These are phyloP conservation scores for Posidonia oceanica DNA, from an alignment of 116 monocot genomes.

Conservation along the genomic window DNA sequence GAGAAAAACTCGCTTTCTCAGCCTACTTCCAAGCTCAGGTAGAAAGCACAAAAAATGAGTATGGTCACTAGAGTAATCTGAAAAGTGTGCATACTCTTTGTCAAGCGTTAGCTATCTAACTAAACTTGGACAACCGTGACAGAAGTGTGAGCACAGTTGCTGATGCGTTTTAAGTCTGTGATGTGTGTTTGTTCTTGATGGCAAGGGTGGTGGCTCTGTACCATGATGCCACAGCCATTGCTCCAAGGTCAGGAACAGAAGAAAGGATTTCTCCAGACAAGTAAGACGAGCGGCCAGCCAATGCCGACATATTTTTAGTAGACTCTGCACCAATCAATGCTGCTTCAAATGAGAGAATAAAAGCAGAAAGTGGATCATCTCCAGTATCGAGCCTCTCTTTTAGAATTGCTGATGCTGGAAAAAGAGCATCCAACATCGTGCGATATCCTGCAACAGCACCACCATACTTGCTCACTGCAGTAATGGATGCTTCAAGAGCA, in stretches of 20 bases:
- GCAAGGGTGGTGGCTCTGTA: slow-evolving; percentile 75
- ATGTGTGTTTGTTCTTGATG: slow-evolving; percentile 21
- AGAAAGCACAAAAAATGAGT: slow-evolving; percentile 10
- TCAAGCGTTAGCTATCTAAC: background rate
- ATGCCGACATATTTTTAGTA: slow-evolving; percentile 70
- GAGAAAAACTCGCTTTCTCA: slow-evolving; percentile 19
- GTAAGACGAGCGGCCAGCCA: slow-evolving; percentile 85
- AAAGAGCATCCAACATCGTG: slow-evolving; percentile 96
- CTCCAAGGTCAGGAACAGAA: slow-evolving; percentile 85
- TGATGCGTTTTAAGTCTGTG: background rate
- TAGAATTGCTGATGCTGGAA: slow-evolving; percentile 61
- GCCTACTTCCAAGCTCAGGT: slow-evolving; percentile 9
- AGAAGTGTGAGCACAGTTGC: background rate
- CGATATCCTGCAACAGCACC: slow-evolving; percentile 75
- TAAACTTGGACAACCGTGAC: background rate
- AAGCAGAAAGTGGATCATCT: slow-evolving; percentile 56
- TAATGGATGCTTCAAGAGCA: slow-evolving; percentile 67
- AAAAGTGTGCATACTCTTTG: background rate
- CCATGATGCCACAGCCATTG: slow-evolving; percentile 85
- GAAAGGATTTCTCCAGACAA: slow-evolving; percentile 49
- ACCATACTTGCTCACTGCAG: slow-evolving; percentile 93
- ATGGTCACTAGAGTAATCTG: background rate
- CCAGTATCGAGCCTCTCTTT: slow-evolving; percentile 74
- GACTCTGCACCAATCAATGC: slow-evolving; percentile 70
- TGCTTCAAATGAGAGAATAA: slow-evolving; percentile 73